Evolutionary conservation across 2,329 filamentous ascomycete genomes (phyloP).

Genomic region (Colletotrichum navitas): DNA sequence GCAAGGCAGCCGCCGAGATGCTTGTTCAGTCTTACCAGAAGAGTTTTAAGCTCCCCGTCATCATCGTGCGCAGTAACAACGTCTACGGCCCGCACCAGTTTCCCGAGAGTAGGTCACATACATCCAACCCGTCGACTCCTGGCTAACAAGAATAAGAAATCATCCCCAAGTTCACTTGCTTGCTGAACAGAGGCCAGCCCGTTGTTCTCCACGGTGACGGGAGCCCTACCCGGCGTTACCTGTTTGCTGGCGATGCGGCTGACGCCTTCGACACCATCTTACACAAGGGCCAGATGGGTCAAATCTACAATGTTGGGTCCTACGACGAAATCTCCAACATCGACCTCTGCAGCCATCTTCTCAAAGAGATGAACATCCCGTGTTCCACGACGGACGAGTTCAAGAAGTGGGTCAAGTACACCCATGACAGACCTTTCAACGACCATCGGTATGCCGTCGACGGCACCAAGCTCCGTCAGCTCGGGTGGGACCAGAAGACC

Average conservation of each 20-base stretch:
- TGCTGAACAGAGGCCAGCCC: slow-evolving; percentile 74
- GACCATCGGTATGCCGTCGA: slow-evolving; percentile 81
- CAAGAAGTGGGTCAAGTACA: slow-evolving; percentile 78
- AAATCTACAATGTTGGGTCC: slow-evolving; percentile 87
- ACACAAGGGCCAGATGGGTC: slow-evolving; percentile 79
- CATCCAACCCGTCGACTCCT: not conserved
- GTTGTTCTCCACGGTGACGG: slow-evolving; percentile 84
- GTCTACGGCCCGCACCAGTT: slow-evolving; percentile 89
- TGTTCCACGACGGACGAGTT: slow-evolving; percentile 65
- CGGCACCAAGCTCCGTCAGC: slow-evolving; percentile 72
- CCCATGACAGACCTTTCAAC: slow-evolving; percentile 83
- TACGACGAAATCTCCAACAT: slow-evolving; percentile 83
- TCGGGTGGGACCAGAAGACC: slow-evolving; percentile 79
- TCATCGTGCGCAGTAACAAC: slow-evolving; percentile 86
- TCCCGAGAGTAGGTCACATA: slow-evolving; percentile 75
- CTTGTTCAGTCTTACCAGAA: slow-evolving; percentile 88
- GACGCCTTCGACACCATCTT: slow-evolving; percentile 88
- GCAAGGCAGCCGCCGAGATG: slow-evolving; percentile 87
- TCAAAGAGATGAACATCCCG: slow-evolving; percentile 71
- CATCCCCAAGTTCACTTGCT: slow-evolving; percentile 83
- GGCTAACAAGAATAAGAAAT: slow-evolving; percentile 72
- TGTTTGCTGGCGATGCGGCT: slow-evolving; percentile 83
- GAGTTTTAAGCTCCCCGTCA: slow-evolving; percentile 83
- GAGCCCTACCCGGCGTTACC: slow-evolving; percentile 78
- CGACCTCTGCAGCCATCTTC: slow-evolving; percentile 73